Percentiles rank a stretch among this genome's conserved stretches.
Evolutionary conservation across 306 rosid genomes (phyloP).

Genomic region (Nissolia schottii): DNA sequence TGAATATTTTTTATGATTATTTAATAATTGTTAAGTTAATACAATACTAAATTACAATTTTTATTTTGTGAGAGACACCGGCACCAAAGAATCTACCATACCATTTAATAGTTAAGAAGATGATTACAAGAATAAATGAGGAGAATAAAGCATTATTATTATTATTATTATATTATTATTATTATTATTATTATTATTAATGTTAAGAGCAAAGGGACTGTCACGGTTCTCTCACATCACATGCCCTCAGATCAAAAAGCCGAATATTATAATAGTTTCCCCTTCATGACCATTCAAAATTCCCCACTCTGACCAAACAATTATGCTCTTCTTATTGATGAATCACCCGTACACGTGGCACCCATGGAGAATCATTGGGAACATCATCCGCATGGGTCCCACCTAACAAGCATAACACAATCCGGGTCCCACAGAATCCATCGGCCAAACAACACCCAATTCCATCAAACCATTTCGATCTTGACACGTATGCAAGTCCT

Average conservation of each 20-base stretch:
- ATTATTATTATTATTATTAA: not conserved
- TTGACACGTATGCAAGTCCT: slow-evolving; percentile 15
- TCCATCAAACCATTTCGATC: not conserved
- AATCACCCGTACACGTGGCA: slow-evolving; percentile 57
- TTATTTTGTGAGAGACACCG: too few species aligned
- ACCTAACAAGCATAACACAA: not conserved
- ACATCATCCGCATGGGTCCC: slow-evolving; percentile 46
- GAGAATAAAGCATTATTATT: not conserved
- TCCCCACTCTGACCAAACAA: slow-evolving; percentile 44
- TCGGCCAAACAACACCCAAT: not conserved
- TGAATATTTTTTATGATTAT: too few species aligned
- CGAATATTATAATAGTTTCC: slow-evolving; percentile 20
- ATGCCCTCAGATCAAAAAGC: slow-evolving; percentile 36
- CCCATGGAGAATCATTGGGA: slow-evolving; percentile 45
- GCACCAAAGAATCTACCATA: too few species aligned
- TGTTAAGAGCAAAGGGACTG: slow-evolving; percentile 38
- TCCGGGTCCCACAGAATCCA: not conserved
- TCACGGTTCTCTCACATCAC: slow-evolving; percentile 47
- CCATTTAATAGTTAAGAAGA: too few species aligned
- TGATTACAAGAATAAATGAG: too few species aligned
- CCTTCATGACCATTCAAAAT: slow-evolving; percentile 25
- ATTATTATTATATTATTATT: not conserved
- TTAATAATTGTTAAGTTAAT: too few species aligned
- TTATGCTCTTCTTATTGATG: slow-evolving; percentile 46
- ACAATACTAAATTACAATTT: too few species aligned